Conservation (phyloP, 129 eudicot genomes). For the Tagetes patula region DNA sequence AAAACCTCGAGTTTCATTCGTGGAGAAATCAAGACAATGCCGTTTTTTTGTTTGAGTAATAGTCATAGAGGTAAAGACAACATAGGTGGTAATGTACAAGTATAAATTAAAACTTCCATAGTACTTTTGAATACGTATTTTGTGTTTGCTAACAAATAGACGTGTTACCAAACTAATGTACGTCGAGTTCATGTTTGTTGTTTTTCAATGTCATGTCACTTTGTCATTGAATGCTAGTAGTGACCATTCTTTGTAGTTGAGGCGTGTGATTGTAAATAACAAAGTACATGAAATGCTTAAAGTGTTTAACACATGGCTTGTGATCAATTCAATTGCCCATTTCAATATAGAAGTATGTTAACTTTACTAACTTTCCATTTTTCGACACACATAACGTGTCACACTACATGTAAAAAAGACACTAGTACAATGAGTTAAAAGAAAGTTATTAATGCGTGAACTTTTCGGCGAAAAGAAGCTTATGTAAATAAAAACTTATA, state of each 20-base stretch:
- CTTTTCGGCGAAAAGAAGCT: no score
- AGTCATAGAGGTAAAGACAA: no score
- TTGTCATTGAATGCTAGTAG: background rate
- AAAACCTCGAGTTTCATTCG: no score
- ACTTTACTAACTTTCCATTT: background rate
- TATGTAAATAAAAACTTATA: no score
- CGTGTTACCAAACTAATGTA: background rate
- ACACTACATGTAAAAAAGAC: background rate
- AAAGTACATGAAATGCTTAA: background rate
- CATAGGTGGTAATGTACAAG: background rate
- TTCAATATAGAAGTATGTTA: background rate
- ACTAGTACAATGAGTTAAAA: background rate
- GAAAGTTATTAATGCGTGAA: background rate
- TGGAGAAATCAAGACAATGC: no score
- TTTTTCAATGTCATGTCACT: background rate
- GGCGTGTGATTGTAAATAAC: background rate
- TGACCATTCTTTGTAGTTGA: background rate
- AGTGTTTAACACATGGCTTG: background rate
- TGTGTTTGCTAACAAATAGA: background rate
- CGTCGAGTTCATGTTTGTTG: background rate
- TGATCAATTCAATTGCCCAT: background rate
- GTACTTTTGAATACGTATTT: background rate
- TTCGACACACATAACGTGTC: background rate
- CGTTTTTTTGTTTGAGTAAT: no score
- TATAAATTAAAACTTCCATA: background rate